A percentile compares a stretch with the other conserved stretches of the same genome.
These are phyloP conservation scores for Thalassiosira exigua DNA, from an alignment of 352 stramenopile species.

Conservation along the genomic window DNA sequence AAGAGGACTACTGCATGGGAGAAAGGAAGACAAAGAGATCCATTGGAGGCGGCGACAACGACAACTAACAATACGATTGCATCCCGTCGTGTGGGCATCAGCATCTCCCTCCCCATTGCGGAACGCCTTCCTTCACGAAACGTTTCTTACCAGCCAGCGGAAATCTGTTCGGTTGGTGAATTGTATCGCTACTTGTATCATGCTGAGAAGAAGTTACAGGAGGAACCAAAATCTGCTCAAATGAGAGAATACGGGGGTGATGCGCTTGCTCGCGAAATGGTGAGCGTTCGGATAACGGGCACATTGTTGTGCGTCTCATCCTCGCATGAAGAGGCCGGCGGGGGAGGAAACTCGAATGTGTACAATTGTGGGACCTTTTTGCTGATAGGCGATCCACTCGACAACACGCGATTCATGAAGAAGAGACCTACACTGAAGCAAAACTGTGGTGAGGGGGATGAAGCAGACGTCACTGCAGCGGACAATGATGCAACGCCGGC, in stretches of 20 bases:
- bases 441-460: too few species aligned
- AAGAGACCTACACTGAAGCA: too few species aligned
- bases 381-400: conserved; percentile 54
- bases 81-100: conserved; percentile 25
- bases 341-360: too few species aligned
- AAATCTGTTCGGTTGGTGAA: conserved; percentile 58
- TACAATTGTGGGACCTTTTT: conserved; percentile 49
- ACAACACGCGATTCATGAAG: conserved; percentile 40
- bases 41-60: neutral
- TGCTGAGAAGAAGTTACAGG: too few species aligned
- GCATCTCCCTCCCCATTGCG: conserved; percentile 49
- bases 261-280: conserved; percentile 28
- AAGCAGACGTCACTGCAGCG: too few species aligned
- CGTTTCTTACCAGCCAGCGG: conserved; percentile 57
- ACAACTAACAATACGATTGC: neutral
- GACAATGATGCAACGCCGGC: neutral
- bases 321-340: conserved; percentile 23
- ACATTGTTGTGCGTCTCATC: conserved; percentile 38
- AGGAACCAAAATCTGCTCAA: too few species aligned
- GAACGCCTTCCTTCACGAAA: conserved; percentile 62
- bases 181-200: conserved; percentile 61
- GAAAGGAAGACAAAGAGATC: neutral
- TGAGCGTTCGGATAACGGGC: conserved; percentile 58
- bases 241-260: too few species aligned
- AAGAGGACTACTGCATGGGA: neutral